Evolutionary conservation across 2,329 filamentous ascomycete species (phyloP).

Genomic region (Venturia asperata): DNA sequence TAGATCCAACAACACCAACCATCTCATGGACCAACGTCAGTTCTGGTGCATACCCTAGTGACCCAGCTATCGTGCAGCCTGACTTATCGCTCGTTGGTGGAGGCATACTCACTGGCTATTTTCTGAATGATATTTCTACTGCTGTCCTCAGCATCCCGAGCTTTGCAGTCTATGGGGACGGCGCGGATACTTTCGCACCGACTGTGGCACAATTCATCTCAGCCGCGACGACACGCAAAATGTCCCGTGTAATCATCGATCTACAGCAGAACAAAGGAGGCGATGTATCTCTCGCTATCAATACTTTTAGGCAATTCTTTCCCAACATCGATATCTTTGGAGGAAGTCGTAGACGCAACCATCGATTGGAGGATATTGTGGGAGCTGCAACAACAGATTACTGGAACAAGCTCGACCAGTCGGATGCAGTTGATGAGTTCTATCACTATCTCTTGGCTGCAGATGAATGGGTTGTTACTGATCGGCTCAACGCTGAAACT

Average conservation of each 20-base stretch:
- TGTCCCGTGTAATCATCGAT: conserved; percentile 21
- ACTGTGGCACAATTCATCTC: conserved; percentile 27
- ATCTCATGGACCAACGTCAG: conserved; percentile 20
- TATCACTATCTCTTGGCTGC: conserved; percentile 16
- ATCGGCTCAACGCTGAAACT: conserved; percentile 25
- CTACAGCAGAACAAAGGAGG: conserved; percentile 23
- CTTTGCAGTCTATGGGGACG: conserved; percentile 28
- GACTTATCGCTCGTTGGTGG: conserved; percentile 22
- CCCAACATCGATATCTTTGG: conserved; percentile 33
- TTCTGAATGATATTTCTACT: conserved; percentile 22
- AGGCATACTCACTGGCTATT: conserved; percentile 9
- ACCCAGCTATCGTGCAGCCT: conserved; percentile 24
- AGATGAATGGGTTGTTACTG: conserved; percentile 27
- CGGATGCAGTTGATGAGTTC: conserved; percentile 6
- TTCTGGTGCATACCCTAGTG: conserved; percentile 25
- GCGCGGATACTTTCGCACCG: conserved; percentile 26
- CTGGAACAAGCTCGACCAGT: background rate
- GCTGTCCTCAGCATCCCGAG: conserved; percentile 35
- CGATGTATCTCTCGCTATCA: conserved; percentile 15
- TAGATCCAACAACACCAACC: background rate
- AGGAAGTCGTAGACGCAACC: conserved; percentile 35
- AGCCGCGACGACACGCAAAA: conserved; percentile 20
- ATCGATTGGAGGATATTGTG: conserved; percentile 25
- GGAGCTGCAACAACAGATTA: background rate
- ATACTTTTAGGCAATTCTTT: conserved; percentile 29